Percentiles rank a stretch among this genome's conserved stretches.
These are phyloP conservation scores for Carex sylvatica DNA, from an alignment of 202 grass and related monocot species.

Conservation along the genomic window DNA sequence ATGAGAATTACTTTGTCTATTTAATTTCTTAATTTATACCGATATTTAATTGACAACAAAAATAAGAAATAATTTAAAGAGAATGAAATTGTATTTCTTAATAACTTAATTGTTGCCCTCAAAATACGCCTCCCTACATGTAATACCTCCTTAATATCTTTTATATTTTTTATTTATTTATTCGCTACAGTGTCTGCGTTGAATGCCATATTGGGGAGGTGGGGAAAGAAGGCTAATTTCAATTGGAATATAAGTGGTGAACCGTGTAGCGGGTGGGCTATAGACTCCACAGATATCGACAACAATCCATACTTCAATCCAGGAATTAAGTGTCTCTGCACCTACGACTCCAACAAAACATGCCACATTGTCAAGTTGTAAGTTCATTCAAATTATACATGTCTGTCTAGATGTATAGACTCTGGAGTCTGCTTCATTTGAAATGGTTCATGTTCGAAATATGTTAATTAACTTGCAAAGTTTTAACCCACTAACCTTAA, in stretches of 20 bases:
- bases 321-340: constrained; percentile 56
- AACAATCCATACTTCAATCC: constrained; percentile 33
- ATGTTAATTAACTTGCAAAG: too few relatives aligned
- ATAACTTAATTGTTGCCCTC: too few relatives aligned
- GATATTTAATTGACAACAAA: too few relatives aligned
- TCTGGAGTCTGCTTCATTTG: not conserved
- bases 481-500: too few relatives aligned
- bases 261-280: constrained; percentile 65
- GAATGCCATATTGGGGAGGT: constrained; percentile 60
- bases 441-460: not conserved
- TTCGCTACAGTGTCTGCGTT: constrained; percentile 52
- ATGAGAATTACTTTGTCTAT: too few relatives aligned
- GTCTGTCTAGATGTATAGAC: not conserved
- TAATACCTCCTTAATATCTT: not conserved
- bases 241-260: constrained; percentile 79
- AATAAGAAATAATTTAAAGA: too few relatives aligned
- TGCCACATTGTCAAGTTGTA: constrained; percentile 76
- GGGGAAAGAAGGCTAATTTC: constrained; percentile 29
- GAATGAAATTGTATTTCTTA: too few relatives aligned
- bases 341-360: constrained; percentile 38
- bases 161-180: not conserved
- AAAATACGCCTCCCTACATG: too few relatives aligned
- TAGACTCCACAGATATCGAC: constrained; percentile 29
- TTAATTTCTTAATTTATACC: too few relatives aligned
- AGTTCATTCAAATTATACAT: not conserved